phyloP scores from a whole-genome alignment of 2,329 filamentous ascomycete species.

The Apiospora aurea region DNA sequence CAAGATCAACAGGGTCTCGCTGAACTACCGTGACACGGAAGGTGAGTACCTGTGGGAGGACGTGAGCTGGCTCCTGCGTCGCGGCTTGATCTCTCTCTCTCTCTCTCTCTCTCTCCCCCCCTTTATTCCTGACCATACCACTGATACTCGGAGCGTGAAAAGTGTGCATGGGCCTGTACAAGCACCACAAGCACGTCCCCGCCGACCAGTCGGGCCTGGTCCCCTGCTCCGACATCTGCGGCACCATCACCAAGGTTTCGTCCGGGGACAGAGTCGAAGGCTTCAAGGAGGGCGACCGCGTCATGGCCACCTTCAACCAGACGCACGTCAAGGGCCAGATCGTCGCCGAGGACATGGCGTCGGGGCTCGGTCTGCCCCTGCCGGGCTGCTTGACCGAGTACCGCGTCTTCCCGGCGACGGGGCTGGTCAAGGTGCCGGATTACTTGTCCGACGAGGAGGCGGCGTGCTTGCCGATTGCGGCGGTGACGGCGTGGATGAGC shows the following conservation, averaged over 20 bases:
- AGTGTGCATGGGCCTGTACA: conserved; percentile 73
- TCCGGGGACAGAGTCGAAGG: conserved; percentile 37
- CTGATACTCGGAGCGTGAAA: too few relatives aligned
- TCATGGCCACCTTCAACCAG: conserved; percentile 70
- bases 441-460: conserved; percentile 68
- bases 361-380: conserved; percentile 67
- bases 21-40: conserved; percentile 60
- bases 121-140: too few relatives aligned
- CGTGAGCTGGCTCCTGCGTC: background rate
- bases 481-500: conserved; percentile 70
- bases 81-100: too few relatives aligned
- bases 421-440: conserved; percentile 61
- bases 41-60: conserved; percentile 40
- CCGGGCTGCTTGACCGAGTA: conserved; percentile 65
- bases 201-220: conserved; percentile 54
- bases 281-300: conserved; percentile 67
- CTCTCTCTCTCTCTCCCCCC: too few relatives aligned
- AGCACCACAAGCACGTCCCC: conserved; percentile 64
- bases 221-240: conserved; percentile 76
- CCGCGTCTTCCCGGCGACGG: conserved; percentile 63
- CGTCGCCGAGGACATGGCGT: conserved; percentile 58
- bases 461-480: conserved; percentile 65
- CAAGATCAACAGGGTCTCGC: conserved; percentile 52
- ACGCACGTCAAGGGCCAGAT: conserved; percentile 66
- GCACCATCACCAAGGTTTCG: conserved; percentile 57